A percentile compares a stretch with the other conserved stretches of the same genome.
These are phyloP conservation scores for Fusarium subtropicale DNA, from an alignment of 2,329 filamentous ascomycete species.

Conservation along the genomic window DNA sequence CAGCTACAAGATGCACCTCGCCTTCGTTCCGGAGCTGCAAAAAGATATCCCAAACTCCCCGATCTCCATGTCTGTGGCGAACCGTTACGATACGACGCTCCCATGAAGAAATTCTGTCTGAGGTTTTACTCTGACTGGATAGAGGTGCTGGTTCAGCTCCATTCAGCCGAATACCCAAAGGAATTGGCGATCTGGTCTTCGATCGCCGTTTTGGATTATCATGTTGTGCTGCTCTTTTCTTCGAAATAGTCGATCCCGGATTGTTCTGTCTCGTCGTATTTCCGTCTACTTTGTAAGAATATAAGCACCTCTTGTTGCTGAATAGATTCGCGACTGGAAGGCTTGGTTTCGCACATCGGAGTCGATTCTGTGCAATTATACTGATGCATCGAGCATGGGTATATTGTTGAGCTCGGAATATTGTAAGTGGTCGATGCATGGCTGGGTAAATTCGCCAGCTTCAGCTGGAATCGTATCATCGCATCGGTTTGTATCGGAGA, in stretches of 20 bases:
- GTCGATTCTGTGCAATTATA: constrained; percentile 10
- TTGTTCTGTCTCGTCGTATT: constrained; percentile 8
- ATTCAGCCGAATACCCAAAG: constrained; percentile 22
- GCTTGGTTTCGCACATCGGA: constrained; percentile 35
- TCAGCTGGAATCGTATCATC: constrained; percentile 38
- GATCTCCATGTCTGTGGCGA: constrained; percentile 36
- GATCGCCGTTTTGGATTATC: constrained; percentile 37
- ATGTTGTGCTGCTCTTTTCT: background rate
- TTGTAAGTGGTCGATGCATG: constrained; percentile 48
- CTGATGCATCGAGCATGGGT: constrained; percentile 16
- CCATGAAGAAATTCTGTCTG: constrained; percentile 35
- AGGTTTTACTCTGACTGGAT: background rate
- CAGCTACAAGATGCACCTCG: constrained; percentile 38
- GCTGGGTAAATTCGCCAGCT: constrained; percentile 41
- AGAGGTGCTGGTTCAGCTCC: background rate
- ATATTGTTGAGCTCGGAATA: constrained; percentile 28
- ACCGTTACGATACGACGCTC: constrained; percentile 34
- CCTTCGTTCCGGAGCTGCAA: constrained; percentile 36
- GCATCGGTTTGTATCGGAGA: constrained; percentile 28
- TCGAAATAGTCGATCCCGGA: constrained; percentile 10
- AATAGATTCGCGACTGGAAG: constrained; percentile 15
- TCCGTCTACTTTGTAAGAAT: constrained; percentile 15
- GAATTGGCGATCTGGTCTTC: constrained; percentile 9
- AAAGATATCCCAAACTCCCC: constrained; percentile 48
- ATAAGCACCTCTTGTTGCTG: constrained; percentile 6